Evolutionary conservation across 2,329 filamentous ascomycete species (phyloP).

Genomic region (Alternaria tenuissima): DNA sequence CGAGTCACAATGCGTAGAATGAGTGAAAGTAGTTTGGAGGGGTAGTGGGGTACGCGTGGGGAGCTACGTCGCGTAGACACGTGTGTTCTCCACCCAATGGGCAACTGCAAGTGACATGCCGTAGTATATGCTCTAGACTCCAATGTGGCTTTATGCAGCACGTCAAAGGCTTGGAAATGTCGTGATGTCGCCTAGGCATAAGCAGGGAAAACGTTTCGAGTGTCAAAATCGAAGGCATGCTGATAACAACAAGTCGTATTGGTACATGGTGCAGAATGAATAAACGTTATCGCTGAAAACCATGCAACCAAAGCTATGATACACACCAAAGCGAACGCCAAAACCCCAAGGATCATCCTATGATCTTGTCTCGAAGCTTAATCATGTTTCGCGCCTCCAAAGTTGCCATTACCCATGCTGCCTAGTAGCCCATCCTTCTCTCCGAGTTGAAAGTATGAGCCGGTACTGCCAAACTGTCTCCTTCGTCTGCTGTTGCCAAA

Average conservation of each 20-base stretch:
- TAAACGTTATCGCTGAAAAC: slow-evolving; percentile 1
- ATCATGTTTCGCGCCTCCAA: slow-evolving; percentile 48
- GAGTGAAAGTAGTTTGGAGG: not conserved
- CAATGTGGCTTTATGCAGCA: not conserved
- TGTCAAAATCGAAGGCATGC: not conserved
- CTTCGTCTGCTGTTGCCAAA: slow-evolving; percentile 44
- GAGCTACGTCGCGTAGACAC: slow-evolving; percentile 5
- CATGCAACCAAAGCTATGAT: slow-evolving; percentile 18
- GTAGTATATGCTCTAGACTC: not conserved
- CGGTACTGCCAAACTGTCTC: slow-evolving; percentile 60
- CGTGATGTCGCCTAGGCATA: not conserved
- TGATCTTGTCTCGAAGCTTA: slow-evolving; percentile 15
- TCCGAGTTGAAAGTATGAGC: slow-evolving; percentile 69
- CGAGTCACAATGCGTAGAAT: not conserved
- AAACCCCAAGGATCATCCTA: not conserved
- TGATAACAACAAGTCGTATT: slow-evolving; percentile 2
- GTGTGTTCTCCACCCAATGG: slow-evolving; percentile 1
- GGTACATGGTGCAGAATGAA: not conserved
- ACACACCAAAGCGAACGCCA: slow-evolving; percentile 16
- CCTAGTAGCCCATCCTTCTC: slow-evolving; percentile 73
- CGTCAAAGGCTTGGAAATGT: slow-evolving; percentile 1
- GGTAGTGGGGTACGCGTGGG: slow-evolving; percentile 1
- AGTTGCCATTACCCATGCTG: slow-evolving; percentile 56
- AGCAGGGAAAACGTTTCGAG: not conserved
- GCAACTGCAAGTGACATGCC: slow-evolving; percentile 3